A percentile compares a stretch with the other conserved stretches of the same genome.
phyloP scores from a whole-genome alignment of 2,329 filamentous ascomycete genomes.

The Xylaria sp. region DNA sequence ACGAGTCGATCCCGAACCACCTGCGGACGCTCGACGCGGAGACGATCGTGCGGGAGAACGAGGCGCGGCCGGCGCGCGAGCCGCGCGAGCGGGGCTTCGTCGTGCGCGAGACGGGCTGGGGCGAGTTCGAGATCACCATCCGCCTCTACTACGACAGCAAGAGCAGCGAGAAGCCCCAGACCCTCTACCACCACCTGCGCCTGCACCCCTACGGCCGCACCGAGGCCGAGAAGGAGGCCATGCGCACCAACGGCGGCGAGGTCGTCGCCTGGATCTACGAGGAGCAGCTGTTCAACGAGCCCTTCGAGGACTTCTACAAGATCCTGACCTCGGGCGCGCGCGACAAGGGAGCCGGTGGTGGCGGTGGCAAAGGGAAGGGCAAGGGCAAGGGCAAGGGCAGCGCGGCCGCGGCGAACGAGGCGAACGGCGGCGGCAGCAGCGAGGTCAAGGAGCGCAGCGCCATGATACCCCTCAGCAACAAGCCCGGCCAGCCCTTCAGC shows the following conservation, averaged over 20 bases:
- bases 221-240: slow-evolving; percentile 69
- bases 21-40: slow-evolving; percentile 66
- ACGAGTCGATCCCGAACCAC: slow-evolving; percentile 93
- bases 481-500: slow-evolving; percentile 73
- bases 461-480: slow-evolving; percentile 70
- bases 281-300: slow-evolving; percentile 96
- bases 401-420: slow-evolving; percentile 17
- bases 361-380: slow-evolving; percentile 57
- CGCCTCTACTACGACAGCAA: slow-evolving; percentile 91
- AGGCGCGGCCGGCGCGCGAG: slow-evolving; percentile 47
- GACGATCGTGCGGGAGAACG: slow-evolving; percentile 36
- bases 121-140: slow-evolving; percentile 95
- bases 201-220: slow-evolving; percentile 87
- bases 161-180: slow-evolving; percentile 89
- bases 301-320: slow-evolving; percentile 89
- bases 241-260: slow-evolving; percentile 62
- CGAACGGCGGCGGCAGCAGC: too few relatives aligned
- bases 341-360: slow-evolving; percentile 47
- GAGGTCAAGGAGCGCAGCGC: slow-evolving; percentile 65
- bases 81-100: slow-evolving; percentile 66
- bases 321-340: slow-evolving; percentile 75
- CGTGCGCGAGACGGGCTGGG: slow-evolving; percentile 93
- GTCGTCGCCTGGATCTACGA: slow-evolving; percentile 85
- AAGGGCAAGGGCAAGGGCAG: slow-evolving; percentile 55
- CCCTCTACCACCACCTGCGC: slow-evolving; percentile 89